Percentiles rank a stretch among this genome's conserved stretches.
phyloP scores from a whole-genome alignment of 2,329 filamentous ascomycete genomes.

The Lachnellula willkommii region DNA sequence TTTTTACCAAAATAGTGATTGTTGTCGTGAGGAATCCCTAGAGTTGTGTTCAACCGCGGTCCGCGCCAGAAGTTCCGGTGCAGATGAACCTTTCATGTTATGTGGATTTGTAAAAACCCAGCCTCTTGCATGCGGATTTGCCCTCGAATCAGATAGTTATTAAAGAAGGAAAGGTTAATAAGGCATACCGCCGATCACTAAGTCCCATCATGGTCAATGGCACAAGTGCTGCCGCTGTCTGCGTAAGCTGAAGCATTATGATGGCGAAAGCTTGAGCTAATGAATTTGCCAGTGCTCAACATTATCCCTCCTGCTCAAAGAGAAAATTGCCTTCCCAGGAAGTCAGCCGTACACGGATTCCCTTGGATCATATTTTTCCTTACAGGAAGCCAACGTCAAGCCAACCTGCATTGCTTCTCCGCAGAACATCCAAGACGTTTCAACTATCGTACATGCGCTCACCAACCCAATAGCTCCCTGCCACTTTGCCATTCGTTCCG shows the following conservation, averaged over 20 bases:
- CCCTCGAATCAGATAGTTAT: no score
- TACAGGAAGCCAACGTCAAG: slow-evolving; percentile 10
- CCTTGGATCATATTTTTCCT: slow-evolving; percentile 30
- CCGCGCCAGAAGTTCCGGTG: no score
- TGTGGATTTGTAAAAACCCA: no score
- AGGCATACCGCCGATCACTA: neutral
- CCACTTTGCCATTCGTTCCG: slow-evolving; percentile 23
- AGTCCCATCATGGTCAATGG: neutral
- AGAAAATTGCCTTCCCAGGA: neutral
- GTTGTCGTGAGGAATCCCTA: no score
- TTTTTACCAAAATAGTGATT: no score
- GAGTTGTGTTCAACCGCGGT: no score
- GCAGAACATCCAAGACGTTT: slow-evolving; percentile 16
- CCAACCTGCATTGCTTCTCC: slow-evolving; percentile 23
- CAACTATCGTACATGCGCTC: slow-evolving; percentile 12
- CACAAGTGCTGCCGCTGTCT: neutral
- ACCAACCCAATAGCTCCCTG: slow-evolving; percentile 7
- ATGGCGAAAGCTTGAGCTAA: neutral
- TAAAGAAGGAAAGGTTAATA: neutral
- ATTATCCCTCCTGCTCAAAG: neutral
- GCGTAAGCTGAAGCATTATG: neutral
- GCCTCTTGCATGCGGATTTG: no score
- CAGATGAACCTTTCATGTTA: no score
- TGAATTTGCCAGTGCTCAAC: neutral
- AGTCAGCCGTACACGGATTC: neutral